These are phyloP conservation scores for Leptosphaerulina australis DNA, from an alignment of 2,329 filamentous ascomycete genomes.

Conservation along the genomic window DNA sequence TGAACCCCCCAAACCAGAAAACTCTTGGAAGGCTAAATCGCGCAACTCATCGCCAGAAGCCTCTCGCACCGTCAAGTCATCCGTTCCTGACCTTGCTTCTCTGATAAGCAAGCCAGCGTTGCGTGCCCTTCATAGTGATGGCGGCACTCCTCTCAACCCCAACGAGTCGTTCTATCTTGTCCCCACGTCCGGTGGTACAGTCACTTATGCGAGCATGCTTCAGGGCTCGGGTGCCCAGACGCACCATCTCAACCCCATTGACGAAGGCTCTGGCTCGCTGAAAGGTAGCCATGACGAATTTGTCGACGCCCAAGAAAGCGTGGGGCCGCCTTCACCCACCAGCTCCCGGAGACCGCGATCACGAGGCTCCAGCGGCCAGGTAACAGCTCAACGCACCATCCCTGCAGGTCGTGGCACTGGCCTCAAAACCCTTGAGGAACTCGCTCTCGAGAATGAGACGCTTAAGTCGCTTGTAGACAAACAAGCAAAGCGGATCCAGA, in stretches of 20 bases:
- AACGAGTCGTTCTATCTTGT: constrained; percentile 81
- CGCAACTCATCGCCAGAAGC: constrained; percentile 37
- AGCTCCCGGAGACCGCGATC: constrained; percentile 44
- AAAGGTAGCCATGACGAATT: constrained; percentile 70
- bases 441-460: constrained; percentile 85
- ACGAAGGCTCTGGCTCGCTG: constrained; percentile 48
- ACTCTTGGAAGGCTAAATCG: constrained; percentile 31
- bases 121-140: constrained; percentile 72
- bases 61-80: constrained; percentile 45
- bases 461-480: constrained; percentile 86
- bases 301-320: constrained; percentile 80
- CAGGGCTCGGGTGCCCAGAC: constrained; percentile 38
- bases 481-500: constrained; percentile 83
- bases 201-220: constrained; percentile 90
- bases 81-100: constrained; percentile 77
- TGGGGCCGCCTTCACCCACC: constrained; percentile 54
- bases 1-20: constrained; percentile 31
- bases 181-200: constrained; percentile 86
- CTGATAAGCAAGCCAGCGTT: constrained; percentile 87
- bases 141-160: constrained; percentile 57
- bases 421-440: constrained; percentile 81
- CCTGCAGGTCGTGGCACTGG: constrained; percentile 44
- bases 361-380: constrained; percentile 19
- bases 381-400: constrained; percentile 38
- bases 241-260: constrained; percentile 49